A percentile compares a stretch with the other conserved stretches of the same genome.
phyloP scores from a whole-genome alignment of 148 eudicot genomes.

The Vaccinium corymbosum region DNA sequence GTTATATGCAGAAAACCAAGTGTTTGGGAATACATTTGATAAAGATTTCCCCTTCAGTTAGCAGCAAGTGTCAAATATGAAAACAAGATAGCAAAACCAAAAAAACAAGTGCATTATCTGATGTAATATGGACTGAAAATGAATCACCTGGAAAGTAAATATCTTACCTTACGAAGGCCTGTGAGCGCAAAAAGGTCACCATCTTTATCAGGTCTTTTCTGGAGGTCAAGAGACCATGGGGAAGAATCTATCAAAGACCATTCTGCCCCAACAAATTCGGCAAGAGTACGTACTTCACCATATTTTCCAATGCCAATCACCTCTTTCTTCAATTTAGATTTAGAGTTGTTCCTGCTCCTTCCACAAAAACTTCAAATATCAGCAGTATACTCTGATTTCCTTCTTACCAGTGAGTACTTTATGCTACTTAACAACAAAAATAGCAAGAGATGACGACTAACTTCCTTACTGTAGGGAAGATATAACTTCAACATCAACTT shows the following conservation, averaged over 20 bases:
- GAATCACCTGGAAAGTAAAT: conserved; percentile 7
- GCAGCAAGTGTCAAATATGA: neutral
- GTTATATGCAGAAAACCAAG: neutral
- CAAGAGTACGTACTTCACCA: conserved; percentile 55
- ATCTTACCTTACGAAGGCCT: conserved; percentile 60
- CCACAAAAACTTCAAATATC: conserved; percentile 16
- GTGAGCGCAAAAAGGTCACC: conserved; percentile 59
- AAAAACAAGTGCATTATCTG: neutral
- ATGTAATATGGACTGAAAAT: neutral
- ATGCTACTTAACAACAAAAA: neutral
- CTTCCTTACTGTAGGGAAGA: neutral
- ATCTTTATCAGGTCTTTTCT: conserved; percentile 29
- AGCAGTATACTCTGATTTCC: neutral
- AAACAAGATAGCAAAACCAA: neutral
- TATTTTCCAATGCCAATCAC: conserved; percentile 49
- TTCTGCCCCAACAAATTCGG: conserved; percentile 47
- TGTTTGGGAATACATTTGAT: neutral
- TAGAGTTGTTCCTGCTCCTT: conserved; percentile 27
- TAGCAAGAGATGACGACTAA: neutral
- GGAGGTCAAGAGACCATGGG: conserved; percentile 51
- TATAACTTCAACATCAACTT: neutral
- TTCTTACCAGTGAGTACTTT: conserved; percentile 1
- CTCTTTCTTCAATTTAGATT: conserved; percentile 36
- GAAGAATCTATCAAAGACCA: conserved; percentile 64
- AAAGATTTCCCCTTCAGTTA: neutral